Conservation (phyloP, 345 rosid genomes). For the Arabidopsis suecica region DNA sequence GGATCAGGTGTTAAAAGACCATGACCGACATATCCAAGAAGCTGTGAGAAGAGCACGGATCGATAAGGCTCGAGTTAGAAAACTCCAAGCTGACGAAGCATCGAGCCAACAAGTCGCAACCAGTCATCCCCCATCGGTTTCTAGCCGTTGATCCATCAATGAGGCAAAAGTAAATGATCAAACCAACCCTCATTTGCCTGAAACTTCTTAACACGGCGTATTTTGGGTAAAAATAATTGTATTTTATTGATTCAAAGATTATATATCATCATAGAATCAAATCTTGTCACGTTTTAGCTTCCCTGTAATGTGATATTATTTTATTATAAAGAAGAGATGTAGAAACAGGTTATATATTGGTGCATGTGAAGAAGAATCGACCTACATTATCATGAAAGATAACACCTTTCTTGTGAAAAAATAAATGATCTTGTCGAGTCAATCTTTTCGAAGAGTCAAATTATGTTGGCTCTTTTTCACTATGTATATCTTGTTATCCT, state of each 20-base stretch:
- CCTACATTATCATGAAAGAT: too few species aligned
- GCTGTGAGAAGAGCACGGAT: constrained; percentile 85
- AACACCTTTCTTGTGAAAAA: background rate
- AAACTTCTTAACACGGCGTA: constrained; percentile 18
- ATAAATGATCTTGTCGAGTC: constrained; percentile 10
- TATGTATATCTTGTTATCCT: background rate
- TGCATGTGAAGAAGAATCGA: background rate
- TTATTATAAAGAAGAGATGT: background rate
- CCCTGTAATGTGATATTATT: constrained; percentile 15
- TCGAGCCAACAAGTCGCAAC: constrained; percentile 60
- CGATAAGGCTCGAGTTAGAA: constrained; percentile 83
- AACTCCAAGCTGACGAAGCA: constrained; percentile 69
- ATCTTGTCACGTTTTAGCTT: constrained; percentile 32
- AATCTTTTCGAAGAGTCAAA: background rate
- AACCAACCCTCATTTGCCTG: constrained; percentile 26
- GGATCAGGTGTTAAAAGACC: constrained; percentile 97
- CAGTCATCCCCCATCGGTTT: constrained; percentile 61
- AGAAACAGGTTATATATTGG: constrained; percentile 15
- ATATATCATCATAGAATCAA: constrained; percentile 22
- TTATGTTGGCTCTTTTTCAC: background rate
- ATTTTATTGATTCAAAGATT: constrained; percentile 36
- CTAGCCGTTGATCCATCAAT: constrained; percentile 66
- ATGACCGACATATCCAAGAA: constrained; percentile 97
- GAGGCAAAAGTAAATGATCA: constrained; percentile 34
- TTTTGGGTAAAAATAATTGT: constrained; percentile 29